A percentile compares a stretch with the other conserved stretches of the same genome.
Evolutionary conservation across 768 basidiomycete genomes (phyloP).

Genomic region (Rhodotorula diobovata): DNA sequence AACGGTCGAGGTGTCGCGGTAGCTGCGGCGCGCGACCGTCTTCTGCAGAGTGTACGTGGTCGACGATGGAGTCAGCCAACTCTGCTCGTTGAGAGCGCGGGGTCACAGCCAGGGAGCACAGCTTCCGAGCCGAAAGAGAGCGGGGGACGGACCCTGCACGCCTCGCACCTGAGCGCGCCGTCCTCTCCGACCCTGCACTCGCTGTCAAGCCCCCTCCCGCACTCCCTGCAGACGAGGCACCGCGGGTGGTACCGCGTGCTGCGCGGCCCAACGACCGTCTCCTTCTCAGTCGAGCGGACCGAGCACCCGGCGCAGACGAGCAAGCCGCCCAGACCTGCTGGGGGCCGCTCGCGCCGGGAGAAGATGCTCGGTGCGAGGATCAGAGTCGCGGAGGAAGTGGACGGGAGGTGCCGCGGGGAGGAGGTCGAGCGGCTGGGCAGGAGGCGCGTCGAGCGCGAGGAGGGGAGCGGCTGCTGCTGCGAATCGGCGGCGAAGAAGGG

Average conservation of each 20-base stretch:
- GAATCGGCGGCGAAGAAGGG: neutral
- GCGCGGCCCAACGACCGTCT: constrained; percentile 17
- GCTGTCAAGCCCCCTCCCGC: constrained; percentile 21
- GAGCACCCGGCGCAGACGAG: constrained; percentile 30
- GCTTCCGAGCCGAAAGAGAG: neutral
- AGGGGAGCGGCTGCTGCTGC: neutral
- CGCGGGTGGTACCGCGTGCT: constrained; percentile 20
- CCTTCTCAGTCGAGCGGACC: constrained; percentile 26
- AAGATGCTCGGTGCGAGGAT: constrained; percentile 10
- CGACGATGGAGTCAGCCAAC: too few species aligned
- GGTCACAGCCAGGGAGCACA: too few species aligned
- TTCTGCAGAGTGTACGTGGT: neutral
- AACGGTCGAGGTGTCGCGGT: neutral
- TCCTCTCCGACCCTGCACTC: constrained; percentile 20
- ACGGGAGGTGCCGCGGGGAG: neutral
- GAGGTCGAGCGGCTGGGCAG: neutral
- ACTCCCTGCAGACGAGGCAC: constrained; percentile 25
- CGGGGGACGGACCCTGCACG: constrained; percentile 21
- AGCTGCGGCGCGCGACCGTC: neutral
- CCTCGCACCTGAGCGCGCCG: constrained; percentile 26
- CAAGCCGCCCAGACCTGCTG: constrained; percentile 24
- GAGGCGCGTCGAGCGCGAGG: neutral
- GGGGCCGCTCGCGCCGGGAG: constrained; percentile 18
- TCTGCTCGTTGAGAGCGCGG: neutral
- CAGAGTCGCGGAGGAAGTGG: neutral